Conservation (phyloP, 768 basidiomycete species). For the Lanmaoa rubissima region DNA sequence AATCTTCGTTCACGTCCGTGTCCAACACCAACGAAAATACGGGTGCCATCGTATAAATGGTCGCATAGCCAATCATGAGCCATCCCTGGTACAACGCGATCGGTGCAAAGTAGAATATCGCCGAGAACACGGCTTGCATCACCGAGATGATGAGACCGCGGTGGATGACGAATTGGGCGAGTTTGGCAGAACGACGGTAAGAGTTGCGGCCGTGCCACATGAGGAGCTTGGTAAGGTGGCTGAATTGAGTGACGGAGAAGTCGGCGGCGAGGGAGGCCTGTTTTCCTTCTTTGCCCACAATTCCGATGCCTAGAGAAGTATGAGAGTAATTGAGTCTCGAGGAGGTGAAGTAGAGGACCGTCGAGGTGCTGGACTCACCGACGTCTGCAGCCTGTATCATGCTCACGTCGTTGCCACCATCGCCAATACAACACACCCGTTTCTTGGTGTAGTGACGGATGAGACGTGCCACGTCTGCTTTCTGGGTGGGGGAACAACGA, state of each 20-base stretch:
- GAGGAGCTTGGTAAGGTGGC: slow-evolving; percentile 90
- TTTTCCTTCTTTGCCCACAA: slow-evolving; percentile 98
- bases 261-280: slow-evolving; percentile 99
- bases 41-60: slow-evolving; percentile 96
- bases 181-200: slow-evolving; percentile 95
- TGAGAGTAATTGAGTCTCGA: neutral
- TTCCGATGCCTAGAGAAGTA: slow-evolving; percentile 72
- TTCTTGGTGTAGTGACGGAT: slow-evolving; percentile 91
- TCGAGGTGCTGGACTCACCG: slow-evolving; percentile 52
- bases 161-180: slow-evolving; percentile 98
- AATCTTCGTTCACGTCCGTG: slow-evolving; percentile 91
- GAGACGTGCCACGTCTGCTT: slow-evolving; percentile 93
- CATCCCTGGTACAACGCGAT: slow-evolving; percentile 98
- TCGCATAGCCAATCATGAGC: slow-evolving; percentile 96
- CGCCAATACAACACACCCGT: slow-evolving; percentile 97
- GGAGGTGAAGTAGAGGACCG: neutral
- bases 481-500: slow-evolving; percentile 97
- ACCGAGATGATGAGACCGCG: slow-evolving; percentile 95
- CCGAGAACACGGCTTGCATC: slow-evolving; percentile 96
- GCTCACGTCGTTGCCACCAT: slow-evolving; percentile 98
- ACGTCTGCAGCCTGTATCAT: slow-evolving; percentile 99
- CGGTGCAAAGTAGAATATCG: slow-evolving; percentile 91
- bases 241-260: slow-evolving; percentile 97
- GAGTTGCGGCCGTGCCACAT: slow-evolving; percentile 99
- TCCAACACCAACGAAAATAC: slow-evolving; percentile 97